These are phyloP conservation scores for Penicillium fuscoglaucum DNA, from an alignment of 2,329 filamentous ascomycete species.

Conservation along the genomic window DNA sequence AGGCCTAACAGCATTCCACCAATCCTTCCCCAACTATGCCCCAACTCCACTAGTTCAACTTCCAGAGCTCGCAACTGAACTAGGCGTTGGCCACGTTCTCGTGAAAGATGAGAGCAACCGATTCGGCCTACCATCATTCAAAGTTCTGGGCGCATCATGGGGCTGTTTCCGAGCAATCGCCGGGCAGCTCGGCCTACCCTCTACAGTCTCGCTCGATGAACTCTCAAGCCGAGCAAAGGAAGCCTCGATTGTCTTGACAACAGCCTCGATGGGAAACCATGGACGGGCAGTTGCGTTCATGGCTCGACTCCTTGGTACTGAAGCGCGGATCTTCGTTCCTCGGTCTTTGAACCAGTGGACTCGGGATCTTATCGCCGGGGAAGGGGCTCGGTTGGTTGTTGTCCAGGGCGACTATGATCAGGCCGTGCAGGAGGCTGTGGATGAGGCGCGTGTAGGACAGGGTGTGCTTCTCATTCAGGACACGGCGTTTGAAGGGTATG, in stretches of 20 bases:
- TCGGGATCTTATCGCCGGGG: constrained; percentile 55
- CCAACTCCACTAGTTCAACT: constrained; percentile 58
- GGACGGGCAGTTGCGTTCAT: constrained; percentile 71
- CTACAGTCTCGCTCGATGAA: constrained; percentile 46
- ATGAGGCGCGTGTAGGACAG: constrained; percentile 37
- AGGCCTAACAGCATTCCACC: constrained; percentile 53
- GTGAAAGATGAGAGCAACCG: constrained; percentile 71
- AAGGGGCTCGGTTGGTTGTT: constrained; percentile 62
- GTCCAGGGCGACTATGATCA: constrained; percentile 65
- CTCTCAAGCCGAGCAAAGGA: constrained; percentile 40
- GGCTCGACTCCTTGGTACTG: constrained; percentile 59
- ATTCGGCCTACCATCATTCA: constrained; percentile 72
- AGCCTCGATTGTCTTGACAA: constrained; percentile 51
- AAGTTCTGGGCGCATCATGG: constrained; percentile 79
- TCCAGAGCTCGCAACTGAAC: constrained; percentile 54
- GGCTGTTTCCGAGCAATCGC: constrained; percentile 62
- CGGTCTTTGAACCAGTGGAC: constrained; percentile 57
- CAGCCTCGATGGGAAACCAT: constrained; percentile 75
- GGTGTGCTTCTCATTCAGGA: constrained; percentile 66
- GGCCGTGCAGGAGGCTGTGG: constrained; percentile 54
- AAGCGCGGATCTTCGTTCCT: constrained; percentile 64
- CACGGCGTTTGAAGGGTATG: constrained; percentile 65
- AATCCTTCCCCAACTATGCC: constrained; percentile 57
- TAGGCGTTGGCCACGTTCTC: constrained; percentile 60
- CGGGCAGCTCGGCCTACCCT: constrained; percentile 46